Conservation (phyloP, 2,329 filamentous ascomycete species). For the Colletotrichum cuscutae region DNA sequence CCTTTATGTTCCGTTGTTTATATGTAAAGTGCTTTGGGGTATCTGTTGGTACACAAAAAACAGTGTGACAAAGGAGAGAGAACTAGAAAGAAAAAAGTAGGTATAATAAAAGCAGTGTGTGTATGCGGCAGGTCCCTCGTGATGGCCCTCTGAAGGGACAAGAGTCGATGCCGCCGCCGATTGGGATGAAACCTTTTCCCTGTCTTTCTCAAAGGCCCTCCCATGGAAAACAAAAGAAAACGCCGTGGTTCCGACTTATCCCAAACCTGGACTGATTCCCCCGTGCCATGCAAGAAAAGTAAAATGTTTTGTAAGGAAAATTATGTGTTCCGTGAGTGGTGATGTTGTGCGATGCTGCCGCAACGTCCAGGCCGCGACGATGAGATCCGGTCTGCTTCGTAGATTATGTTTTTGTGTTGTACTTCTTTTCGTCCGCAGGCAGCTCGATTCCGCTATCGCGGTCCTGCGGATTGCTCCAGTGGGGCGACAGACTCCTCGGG, state of each 20-base stretch:
- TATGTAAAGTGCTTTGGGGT: conserved; percentile 35
- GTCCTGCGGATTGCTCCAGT: conserved; percentile 44
- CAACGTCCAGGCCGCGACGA: conserved; percentile 29
- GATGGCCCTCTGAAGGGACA: not conserved
- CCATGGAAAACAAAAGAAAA: conserved; percentile 21
- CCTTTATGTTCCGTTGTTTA: conserved; percentile 31
- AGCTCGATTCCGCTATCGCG: conserved; percentile 65
- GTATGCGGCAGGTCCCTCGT: not conserved
- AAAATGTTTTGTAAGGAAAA: not conserved
- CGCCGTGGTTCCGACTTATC: conserved; percentile 32
- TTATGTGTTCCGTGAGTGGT: conserved; percentile 34
- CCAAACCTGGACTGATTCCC: not conserved
- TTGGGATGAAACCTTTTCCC: conserved; percentile 12
- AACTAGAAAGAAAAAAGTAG: conserved; percentile 18
- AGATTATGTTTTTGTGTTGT: conserved; percentile 1
- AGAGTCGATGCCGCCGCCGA: conserved; percentile 20
- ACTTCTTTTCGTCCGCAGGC: conserved; percentile 46
- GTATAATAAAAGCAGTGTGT: conserved; percentile 10
- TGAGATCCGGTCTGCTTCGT: conserved; percentile 30
- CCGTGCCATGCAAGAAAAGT: conserved; percentile 16
- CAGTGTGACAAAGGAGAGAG: conserved; percentile 33
- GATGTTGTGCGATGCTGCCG: conserved; percentile 34
- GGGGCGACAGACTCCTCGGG: conserved; percentile 23
- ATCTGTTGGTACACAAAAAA: conserved; percentile 37
- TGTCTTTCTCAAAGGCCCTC: conserved; percentile 7